These are phyloP conservation scores for Nephelium lappaceum DNA, from an alignment of 345 rosid genomes.

Conservation along the genomic window DNA sequence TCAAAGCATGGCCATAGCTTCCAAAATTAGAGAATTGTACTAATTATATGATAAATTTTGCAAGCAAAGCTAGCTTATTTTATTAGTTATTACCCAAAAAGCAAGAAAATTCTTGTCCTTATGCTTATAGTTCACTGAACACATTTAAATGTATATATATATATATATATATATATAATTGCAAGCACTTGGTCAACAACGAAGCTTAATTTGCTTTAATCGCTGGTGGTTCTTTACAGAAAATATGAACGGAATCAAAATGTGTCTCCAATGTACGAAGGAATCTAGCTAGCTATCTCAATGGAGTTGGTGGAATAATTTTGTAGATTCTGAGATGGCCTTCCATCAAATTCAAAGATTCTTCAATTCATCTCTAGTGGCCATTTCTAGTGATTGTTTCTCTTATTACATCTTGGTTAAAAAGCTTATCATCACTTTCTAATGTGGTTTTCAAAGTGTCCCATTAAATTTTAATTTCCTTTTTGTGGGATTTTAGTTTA, in stretches of 20 bases:
- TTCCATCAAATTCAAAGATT: constrained; percentile 31
- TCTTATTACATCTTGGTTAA: no score
- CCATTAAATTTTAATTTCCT: not conserved
- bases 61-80: no score
- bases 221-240: not conserved
- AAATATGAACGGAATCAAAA: not conserved
- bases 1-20: no score
- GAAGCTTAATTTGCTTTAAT: not conserved
- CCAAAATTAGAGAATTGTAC: no score
- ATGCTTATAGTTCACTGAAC: no score
- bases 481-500: constrained; percentile 9
- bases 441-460: not conserved
- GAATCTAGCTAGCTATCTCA: not conserved
- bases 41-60: no score
- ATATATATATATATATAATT: no score
- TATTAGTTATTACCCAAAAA: no score
- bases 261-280: constrained; percentile 2
- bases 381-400: constrained; percentile 11
- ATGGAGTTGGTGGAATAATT: not conserved
- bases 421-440: not conserved
- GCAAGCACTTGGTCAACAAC: not conserved
- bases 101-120: no score
- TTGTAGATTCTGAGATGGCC: constrained; percentile 32
- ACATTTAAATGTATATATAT: no score
- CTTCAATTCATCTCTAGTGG: constrained; percentile 20